These are phyloP conservation scores for Serendipita vermifera DNA, from an alignment of 768 basidiomycete species.

Conservation along the genomic window DNA sequence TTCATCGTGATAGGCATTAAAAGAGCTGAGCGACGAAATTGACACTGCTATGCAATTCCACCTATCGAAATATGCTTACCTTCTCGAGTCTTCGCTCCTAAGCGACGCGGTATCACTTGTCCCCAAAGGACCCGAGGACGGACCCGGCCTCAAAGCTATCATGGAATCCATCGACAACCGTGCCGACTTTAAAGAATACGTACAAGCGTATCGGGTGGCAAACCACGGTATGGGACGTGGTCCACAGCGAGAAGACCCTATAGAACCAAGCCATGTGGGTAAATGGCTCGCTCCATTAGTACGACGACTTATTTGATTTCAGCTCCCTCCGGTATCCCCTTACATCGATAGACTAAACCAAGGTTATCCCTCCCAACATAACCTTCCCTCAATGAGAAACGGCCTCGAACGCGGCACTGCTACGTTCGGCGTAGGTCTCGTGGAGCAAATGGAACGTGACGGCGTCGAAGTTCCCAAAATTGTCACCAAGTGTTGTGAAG, in stretches of 20 bases:
- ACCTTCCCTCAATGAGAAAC: background rate
- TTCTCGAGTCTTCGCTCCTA: conserved; percentile 82
- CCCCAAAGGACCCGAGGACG: conserved; percentile 50
- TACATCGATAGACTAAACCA: conserved; percentile 20
- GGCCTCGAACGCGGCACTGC: conserved; percentile 46
- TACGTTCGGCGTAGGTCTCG: conserved; percentile 89
- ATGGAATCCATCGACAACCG: conserved; percentile 90
- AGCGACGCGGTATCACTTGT: conserved; percentile 79
- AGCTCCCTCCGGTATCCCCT: conserved; percentile 53
- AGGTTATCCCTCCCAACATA: conserved; percentile 10
- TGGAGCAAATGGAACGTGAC: conserved; percentile 88
- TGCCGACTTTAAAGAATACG: conserved; percentile 87
- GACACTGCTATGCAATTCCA: conserved; percentile 98
- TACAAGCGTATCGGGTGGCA: conserved; percentile 95
- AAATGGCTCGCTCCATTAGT: background rate
- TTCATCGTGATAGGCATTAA: conserved; percentile 48
- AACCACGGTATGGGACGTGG: conserved; percentile 52
- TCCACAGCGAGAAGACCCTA: conserved; percentile 78
- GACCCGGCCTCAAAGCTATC: conserved; percentile 67
- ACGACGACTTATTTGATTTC: conserved; percentile 7
- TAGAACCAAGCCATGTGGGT: conserved; percentile 88
- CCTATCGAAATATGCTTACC: conserved; percentile 82
- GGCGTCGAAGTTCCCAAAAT: conserved; percentile 79
- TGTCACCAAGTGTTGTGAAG: conserved; percentile 75
- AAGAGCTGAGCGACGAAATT: conserved; percentile 91